phyloP scores from a whole-genome alignment of 805 yeast genomes.

The Cyberlindnera mrakii region DNA sequence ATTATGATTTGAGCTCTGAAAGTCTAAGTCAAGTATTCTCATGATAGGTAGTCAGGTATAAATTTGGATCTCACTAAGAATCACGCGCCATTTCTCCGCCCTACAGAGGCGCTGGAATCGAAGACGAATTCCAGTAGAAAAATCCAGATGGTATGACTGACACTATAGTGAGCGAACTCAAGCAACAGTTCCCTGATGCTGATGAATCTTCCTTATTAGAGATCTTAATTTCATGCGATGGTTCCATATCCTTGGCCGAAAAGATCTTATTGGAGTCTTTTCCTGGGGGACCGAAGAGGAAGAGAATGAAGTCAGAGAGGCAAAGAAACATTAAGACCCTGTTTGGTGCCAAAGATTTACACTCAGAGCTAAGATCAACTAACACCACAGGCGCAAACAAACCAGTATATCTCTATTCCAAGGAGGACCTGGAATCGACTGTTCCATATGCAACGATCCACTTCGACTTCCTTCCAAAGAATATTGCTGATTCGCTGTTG shows the following conservation, averaged over 20 bases:
- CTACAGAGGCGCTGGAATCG: too few species aligned
- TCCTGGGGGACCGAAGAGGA: slow-evolving; percentile 11
- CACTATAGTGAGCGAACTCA: slow-evolving; percentile 32
- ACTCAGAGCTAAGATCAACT: slow-evolving; percentile 5
- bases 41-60: too few species aligned
- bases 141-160: slow-evolving; percentile 26
- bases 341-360: slow-evolving; percentile 12
- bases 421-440: slow-evolving; percentile 42
- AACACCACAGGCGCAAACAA: slow-evolving; percentile 18
- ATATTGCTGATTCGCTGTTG: slow-evolving; percentile 41
- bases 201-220: slow-evolving; percentile 40
- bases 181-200: slow-evolving; percentile 36
- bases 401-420: slow-evolving; percentile 40
- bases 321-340: slow-evolving; percentile 17
- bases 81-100: too few species aligned
- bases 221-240: slow-evolving; percentile 46
- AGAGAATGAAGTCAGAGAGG: slow-evolving; percentile 3
- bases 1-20: too few species aligned
- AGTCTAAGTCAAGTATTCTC: too few species aligned
- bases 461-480: slow-evolving; percentile 44
- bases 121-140: too few species aligned
- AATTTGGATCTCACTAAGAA: too few species aligned
- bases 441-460: slow-evolving; percentile 48
- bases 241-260: slow-evolving; percentile 40
- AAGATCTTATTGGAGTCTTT: slow-evolving; percentile 33